A percentile compares a stretch with the other conserved stretches of the same genome.
phyloP scores from a whole-genome alignment of 2,329 filamentous ascomycete species.

The Aureobasidium sp. region DNA sequence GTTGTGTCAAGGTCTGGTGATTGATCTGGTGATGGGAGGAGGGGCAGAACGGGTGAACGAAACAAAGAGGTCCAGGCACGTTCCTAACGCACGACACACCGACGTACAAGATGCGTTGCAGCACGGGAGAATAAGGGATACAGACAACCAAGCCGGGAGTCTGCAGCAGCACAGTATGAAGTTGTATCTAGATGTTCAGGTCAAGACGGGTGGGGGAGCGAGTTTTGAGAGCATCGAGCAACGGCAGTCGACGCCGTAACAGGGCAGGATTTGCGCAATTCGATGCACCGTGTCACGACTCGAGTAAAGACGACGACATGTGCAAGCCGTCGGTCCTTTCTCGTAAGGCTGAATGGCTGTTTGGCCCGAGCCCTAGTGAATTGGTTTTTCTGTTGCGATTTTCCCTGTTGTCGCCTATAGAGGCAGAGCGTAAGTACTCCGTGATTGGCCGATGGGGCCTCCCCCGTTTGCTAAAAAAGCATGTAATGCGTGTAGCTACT shows the following conservation, averaged over 20 bases:
- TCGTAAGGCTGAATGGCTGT: conserved; percentile 10
- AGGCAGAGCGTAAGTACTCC: background rate
- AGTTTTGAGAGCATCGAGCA: conserved; percentile 7
- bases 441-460: background rate
- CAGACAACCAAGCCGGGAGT: background rate
- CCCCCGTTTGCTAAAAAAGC: too few relatives aligned
- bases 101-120: background rate
- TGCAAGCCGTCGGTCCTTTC: conserved; percentile 7
- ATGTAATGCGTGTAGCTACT: too few relatives aligned
- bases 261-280: conserved; percentile 9
- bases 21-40: conserved; percentile 8
- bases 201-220: background rate
- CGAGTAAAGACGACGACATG: background rate
- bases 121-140: background rate
- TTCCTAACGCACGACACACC: conserved; percentile 1
- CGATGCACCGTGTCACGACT: conserved; percentile 8
- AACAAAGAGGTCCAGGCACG: background rate
- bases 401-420: background rate
- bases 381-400: conserved; percentile 5
- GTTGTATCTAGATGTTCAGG: background rate
- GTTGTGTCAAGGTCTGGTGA: conserved; percentile 6
- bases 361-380: conserved; percentile 4
- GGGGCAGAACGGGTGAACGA: conserved; percentile 6
- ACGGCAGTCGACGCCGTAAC: conserved; percentile 10
- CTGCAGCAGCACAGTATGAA: background rate